These are phyloP conservation scores for Trichoderma sp. DNA, from an alignment of 2,329 filamentous ascomycete species.

Conservation along the genomic window DNA sequence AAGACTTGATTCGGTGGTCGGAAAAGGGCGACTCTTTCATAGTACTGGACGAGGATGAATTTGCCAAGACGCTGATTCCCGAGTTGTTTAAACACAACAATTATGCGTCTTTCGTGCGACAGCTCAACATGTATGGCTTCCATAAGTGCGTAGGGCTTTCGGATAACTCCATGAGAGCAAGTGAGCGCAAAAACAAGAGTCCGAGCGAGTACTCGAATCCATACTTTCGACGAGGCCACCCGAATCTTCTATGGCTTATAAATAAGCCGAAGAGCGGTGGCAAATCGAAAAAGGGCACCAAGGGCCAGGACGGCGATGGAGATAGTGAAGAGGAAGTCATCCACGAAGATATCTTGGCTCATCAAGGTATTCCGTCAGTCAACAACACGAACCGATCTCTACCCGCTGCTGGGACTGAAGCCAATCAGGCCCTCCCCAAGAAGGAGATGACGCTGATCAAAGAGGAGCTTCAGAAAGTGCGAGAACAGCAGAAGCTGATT, in stretches of 20 bases:
- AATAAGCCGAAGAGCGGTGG: slow-evolving; percentile 86
- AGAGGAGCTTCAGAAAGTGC: slow-evolving; percentile 78
- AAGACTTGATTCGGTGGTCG: slow-evolving; percentile 95
- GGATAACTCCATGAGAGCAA: slow-evolving; percentile 97
- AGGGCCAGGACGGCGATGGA: slow-evolving; percentile 70
- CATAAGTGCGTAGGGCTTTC: slow-evolving; percentile 94
- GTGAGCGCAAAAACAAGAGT: slow-evolving; percentile 95
- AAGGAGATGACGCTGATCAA: slow-evolving; percentile 79
- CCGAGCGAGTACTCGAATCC: slow-evolving; percentile 98
- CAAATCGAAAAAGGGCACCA: slow-evolving; percentile 60
- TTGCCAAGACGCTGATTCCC: slow-evolving; percentile 93
- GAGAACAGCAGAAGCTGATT: slow-evolving; percentile 85
- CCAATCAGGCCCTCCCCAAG: slow-evolving; percentile 56
- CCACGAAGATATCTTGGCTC: slow-evolving; percentile 46
- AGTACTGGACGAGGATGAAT: slow-evolving; percentile 95
- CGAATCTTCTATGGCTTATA: slow-evolving; percentile 92
- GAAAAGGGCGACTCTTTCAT: slow-evolving; percentile 96
- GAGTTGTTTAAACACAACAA: slow-evolving; percentile 99
- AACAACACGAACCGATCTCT: slow-evolving; percentile 40
- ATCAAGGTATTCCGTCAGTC: slow-evolving; percentile 32
- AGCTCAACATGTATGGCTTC: slow-evolving; percentile 97
- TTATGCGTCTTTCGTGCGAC: slow-evolving; percentile 93
- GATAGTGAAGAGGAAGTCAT: slow-evolving; percentile 65
- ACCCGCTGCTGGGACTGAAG: slow-evolving; percentile 51
- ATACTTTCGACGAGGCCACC: slow-evolving; percentile 91